Percentiles rank a stretch among this genome's conserved stretches.
Evolutionary conservation across 208 protist species (phyloP).

Genomic region (Porcisia hertigi): DNA sequence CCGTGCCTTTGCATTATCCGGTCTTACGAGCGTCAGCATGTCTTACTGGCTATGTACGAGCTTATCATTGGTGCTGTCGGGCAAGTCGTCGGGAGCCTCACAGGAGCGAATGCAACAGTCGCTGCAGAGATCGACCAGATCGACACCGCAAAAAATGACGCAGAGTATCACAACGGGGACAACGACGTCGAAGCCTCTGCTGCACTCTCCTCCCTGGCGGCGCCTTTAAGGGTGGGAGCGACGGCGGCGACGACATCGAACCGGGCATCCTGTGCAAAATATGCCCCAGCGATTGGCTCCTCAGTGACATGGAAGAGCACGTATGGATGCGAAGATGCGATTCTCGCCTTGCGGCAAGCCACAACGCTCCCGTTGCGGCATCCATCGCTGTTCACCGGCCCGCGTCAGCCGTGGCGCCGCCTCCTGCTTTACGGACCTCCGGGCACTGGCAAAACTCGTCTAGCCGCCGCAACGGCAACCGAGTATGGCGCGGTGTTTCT

Average conservation of each 20-base stretch:
- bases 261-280: background rate
- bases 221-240: background rate
- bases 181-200: background rate
- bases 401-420: constrained; percentile 94
- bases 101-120: background rate
- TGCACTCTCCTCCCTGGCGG: background rate
- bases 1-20: constrained; percentile 43
- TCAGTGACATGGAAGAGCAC: constrained; percentile 53
- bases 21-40: constrained; percentile 29
- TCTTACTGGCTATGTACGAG: constrained; percentile 15
- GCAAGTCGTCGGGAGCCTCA: constrained; percentile 18
- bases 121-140: background rate
- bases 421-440: constrained; percentile 98
- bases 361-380: constrained; percentile 96
- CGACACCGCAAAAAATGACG: background rate
- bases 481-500: constrained; percentile 94
- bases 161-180: background rate
- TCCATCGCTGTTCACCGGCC: constrained; percentile 96
- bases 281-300: background rate
- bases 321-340: constrained; percentile 95
- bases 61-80: constrained; percentile 8
- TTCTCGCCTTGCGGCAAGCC: constrained; percentile 96
- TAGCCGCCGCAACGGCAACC: constrained; percentile 97
- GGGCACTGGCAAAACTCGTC: constrained; percentile 97
- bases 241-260: background rate